Conservation (phyloP, 78 protist species). For the Dictyostelium brefeldianum region DNA sequence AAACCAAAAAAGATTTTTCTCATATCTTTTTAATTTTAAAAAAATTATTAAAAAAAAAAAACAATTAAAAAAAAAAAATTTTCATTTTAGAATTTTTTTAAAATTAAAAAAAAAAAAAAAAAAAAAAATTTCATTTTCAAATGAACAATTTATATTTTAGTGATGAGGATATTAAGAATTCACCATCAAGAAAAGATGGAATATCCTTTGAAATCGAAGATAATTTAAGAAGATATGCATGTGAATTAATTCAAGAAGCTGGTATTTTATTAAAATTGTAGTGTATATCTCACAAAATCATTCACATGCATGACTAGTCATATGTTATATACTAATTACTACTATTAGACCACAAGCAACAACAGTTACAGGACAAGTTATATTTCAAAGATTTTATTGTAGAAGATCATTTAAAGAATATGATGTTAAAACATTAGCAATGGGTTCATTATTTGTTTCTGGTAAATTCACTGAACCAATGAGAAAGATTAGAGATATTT, state of each 20-base stretch:
- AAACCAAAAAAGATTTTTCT: too few relatives aligned
- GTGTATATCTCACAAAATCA: neutral
- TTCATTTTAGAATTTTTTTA: too few relatives aligned
- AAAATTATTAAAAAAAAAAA: too few relatives aligned
- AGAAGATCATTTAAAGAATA: conserved; percentile 76
- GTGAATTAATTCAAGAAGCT: conserved; percentile 74
- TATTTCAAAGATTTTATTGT: conserved; percentile 93
- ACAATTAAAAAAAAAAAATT: too few relatives aligned
- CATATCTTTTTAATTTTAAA: too few relatives aligned
- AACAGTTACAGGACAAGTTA: conserved; percentile 91
- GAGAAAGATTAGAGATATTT: conserved; percentile 53
- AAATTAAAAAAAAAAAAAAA: too few relatives aligned
- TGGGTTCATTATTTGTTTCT: conserved; percentile 56
- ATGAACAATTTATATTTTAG: conserved; percentile 51
- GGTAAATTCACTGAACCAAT: conserved; percentile 18
- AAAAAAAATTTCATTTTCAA: neutral
- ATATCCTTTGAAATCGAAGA: conserved; percentile 40
- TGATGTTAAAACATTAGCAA: conserved; percentile 54
- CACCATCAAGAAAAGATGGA: conserved; percentile 74
- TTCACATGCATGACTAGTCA: neutral
- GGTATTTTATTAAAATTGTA: conserved; percentile 75
- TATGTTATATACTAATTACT: neutral
- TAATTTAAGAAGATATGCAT: conserved; percentile 41
- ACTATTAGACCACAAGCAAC: conserved; percentile 87
- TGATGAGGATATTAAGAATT: conserved; percentile 56